Base-by-base conservation (phyloP, 176 grass and related monocot genomes). In the Oryza meridionalis region DNA sequence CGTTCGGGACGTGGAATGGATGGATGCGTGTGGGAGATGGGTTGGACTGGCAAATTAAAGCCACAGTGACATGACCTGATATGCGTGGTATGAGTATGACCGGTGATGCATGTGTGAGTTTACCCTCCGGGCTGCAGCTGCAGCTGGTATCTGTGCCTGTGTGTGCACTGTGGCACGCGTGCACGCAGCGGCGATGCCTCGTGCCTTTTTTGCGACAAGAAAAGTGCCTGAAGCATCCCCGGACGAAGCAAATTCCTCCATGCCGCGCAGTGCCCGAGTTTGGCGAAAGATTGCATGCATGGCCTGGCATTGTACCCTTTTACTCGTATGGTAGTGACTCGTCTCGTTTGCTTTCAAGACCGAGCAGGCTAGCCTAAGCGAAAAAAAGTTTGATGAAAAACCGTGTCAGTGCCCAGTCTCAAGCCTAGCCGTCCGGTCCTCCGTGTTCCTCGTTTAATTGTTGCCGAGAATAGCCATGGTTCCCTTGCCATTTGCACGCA, bases 1-100 rank as follows among this genome's bases (percentile, higher is more conserved):
- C 19, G 53, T 65, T 66, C 65, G 40, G 82, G 15, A 21, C 40
- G 66, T 73, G 26, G 42, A 27, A 55, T 12, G 61, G 82, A 29
- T 17, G 55, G 68, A 86, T 63, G 76, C 86, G 75, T 88, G 81
- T 58, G 59, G 81, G 81, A 68, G 81, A 77, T 62, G 67, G 27
- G 77, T 5, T 19, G 53, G 31, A 50, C 46, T 59, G 80, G 12
- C 40, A 43, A 40, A 40, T 40, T 40, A 40, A 43, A 11, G 42
- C 42, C 42, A 68, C 62, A 29, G 26, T 50, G 81, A 80, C 70
- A 50, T 69, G 82, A 85, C 81, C 62, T 46, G 76, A 84, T 12
- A 10, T 43, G 42, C 42, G 64, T 53, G 9, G 15, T 11, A 19
- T n/a, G 11, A 26, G 45, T 25, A 10, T 33, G 9, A 59, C 79